These are phyloP conservation scores for Pseudogymnoascus sp. DNA, from an alignment of 2,329 filamentous ascomycete species.

Conservation along the genomic window DNA sequence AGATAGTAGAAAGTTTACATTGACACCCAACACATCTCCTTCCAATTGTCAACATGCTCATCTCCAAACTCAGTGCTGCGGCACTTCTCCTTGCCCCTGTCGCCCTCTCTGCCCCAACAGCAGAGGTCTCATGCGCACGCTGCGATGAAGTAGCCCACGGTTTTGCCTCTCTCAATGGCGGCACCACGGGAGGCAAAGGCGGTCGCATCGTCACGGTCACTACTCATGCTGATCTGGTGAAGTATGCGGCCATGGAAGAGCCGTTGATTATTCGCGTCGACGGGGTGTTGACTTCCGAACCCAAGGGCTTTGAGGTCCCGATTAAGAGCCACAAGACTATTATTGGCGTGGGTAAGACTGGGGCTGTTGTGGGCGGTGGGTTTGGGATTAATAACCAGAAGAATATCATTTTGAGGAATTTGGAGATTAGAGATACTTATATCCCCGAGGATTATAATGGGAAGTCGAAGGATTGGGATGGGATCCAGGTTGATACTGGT, in stretches of 20 bases:
- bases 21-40: not conserved
- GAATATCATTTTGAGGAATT: constrained; percentile 24
- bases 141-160: constrained; percentile 21
- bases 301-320: constrained; percentile 21
- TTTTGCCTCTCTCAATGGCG: constrained; percentile 24
- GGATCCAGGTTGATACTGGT: constrained; percentile 24
- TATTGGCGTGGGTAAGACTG: constrained; percentile 22
- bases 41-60: not conserved
- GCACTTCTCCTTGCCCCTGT: not conserved
- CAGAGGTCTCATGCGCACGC: not conserved
- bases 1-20: not conserved
- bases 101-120: not conserved
- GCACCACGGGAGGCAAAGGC: constrained; percentile 22
- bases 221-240: constrained; percentile 21
- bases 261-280: constrained; percentile 22
- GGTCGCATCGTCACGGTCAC: constrained; percentile 22
- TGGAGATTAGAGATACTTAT: constrained; percentile 19
- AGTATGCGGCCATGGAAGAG: constrained; percentile 21
- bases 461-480: constrained; percentile 21
- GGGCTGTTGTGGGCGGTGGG: constrained; percentile 21
- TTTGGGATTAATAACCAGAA: constrained; percentile 21
- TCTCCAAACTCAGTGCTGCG: not conserved
- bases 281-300: constrained; percentile 19
- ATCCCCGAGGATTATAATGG: constrained; percentile 22
- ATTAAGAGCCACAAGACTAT: constrained; percentile 25